Evolutionary conservation across 116 monocot species (phyloP).

Genomic region (Papilionanthe hybrid): DNA sequence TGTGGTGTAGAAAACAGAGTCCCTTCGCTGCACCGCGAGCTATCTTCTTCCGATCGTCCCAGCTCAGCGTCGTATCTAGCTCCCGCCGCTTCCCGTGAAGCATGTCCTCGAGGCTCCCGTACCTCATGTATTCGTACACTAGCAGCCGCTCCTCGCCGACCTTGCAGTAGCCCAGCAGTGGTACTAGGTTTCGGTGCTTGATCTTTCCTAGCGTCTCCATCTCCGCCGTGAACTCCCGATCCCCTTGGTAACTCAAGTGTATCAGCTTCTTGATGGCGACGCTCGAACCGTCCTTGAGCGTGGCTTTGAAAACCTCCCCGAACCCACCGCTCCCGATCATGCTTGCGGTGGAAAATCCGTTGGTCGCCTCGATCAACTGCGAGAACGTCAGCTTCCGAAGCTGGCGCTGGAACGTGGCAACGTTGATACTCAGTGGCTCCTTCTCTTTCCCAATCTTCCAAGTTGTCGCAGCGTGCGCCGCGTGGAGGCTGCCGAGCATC

Average conservation of each 20-base stretch:
- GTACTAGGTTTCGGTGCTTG: slow-evolving; percentile 78
- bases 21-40: slow-evolving; percentile 70
- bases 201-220: slow-evolving; percentile 91
- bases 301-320: slow-evolving; percentile 90
- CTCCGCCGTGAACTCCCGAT: slow-evolving; percentile 84
- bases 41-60: slow-evolving; percentile 64
- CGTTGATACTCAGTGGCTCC: slow-evolving; percentile 77
- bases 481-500: slow-evolving; percentile 59
- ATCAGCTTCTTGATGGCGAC: slow-evolving; percentile 88
- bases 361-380: slow-evolving; percentile 83
- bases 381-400: slow-evolving; percentile 70
- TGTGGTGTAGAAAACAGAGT: slow-evolving; percentile 73
- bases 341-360: slow-evolving; percentile 59
- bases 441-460: slow-evolving; percentile 65
- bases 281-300: slow-evolving; percentile 57
- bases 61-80: slow-evolving; percentile 18
- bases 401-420: slow-evolving; percentile 72
- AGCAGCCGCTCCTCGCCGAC: slow-evolving; percentile 81
- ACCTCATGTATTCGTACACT: slow-evolving; percentile 71
- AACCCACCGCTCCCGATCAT: slow-evolving; percentile 79
- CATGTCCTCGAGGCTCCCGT: slow-evolving; percentile 75
- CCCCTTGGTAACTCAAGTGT: slow-evolving; percentile 71
- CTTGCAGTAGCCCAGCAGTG: slow-evolving; percentile 79
- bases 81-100: slow-evolving; percentile 26
- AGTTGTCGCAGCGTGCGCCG: slow-evolving; percentile 35